Percentiles rank a stretch among this genome's conserved stretches.
Evolutionary conservation across 345 rosid genomes (phyloP).

Genomic region (Rhodamnia argentea): DNA sequence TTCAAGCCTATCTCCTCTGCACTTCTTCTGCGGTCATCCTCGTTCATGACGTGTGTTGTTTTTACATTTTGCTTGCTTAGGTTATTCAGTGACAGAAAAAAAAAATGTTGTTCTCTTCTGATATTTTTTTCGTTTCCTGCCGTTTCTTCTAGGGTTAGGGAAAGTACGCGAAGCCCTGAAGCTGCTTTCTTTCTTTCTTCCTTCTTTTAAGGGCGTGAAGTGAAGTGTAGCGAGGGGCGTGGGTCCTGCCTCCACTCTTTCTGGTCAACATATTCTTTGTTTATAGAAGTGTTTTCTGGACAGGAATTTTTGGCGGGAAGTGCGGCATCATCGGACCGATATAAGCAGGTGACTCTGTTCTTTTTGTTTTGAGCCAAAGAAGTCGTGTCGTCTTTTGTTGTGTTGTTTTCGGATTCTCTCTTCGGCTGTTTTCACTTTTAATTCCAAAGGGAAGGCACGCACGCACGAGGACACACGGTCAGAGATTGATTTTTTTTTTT

Average conservation of each 20-base stretch:
- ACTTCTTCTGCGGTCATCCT: neutral
- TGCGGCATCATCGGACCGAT: neutral
- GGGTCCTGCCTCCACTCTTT: slow-evolving; percentile 42
- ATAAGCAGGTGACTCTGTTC: neutral
- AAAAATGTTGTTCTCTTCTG: neutral
- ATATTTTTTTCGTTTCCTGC: neutral
- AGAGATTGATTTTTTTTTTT: neutral
- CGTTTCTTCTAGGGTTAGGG: neutral
- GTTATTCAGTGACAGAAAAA: neutral
- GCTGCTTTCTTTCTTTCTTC: neutral
- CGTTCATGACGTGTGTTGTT: neutral
- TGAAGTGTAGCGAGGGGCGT: slow-evolving; percentile 38
- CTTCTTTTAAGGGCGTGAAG: neutral
- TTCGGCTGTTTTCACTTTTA: neutral
- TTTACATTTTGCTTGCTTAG: neutral
- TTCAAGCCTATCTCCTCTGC: neutral
- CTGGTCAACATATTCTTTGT: slow-evolving; percentile 28
- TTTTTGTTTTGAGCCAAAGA: neutral
- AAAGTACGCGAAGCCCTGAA: neutral
- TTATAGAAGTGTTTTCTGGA: neutral
- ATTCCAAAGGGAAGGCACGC: neutral
- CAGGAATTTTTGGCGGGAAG: neutral
- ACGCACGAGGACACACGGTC: neutral
- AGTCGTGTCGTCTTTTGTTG: neutral
- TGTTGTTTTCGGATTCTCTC: neutral